These are phyloP conservation scores for Hippophae tibetana DNA, from an alignment of 306 rosid species.

Conservation along the genomic window DNA sequence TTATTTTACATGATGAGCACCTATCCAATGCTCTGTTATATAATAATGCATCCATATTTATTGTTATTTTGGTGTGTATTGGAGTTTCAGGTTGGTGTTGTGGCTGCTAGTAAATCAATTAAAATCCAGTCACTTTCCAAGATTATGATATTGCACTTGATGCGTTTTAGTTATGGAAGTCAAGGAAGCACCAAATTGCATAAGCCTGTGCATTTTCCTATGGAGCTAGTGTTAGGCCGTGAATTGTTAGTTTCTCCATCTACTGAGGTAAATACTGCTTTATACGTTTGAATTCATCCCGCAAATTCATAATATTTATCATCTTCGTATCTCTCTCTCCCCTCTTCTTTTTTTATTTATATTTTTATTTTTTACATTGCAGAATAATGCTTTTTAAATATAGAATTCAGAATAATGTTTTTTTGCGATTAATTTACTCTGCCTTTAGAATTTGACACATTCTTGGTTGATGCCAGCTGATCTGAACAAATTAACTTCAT, in stretches of 20 bases:
- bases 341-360: too few species aligned
- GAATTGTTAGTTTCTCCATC: slow-evolving; percentile 62
- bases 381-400: too few species aligned
- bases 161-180: slow-evolving; percentile 89
- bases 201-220: slow-evolving; percentile 81
- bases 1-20: too few species aligned
- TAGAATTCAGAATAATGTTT: too few species aligned
- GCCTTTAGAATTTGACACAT: too few species aligned
- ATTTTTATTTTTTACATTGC: too few species aligned
- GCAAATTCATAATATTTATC: neutral
- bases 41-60: neutral
- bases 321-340: too few species aligned
- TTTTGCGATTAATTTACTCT: too few species aligned
- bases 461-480: too few species aligned
- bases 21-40: too few species aligned
- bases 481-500: too few species aligned
- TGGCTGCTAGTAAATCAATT: slow-evolving; percentile 68
- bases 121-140: slow-evolving; percentile 68
- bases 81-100: slow-evolving; percentile 54
- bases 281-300: neutral
- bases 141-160: slow-evolving; percentile 86
- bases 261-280: slow-evolving; percentile 39
- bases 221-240: slow-evolving; percentile 63
- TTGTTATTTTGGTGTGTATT: slow-evolving; percentile 1
- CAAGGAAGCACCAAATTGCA: slow-evolving; percentile 95